phyloP scores from a whole-genome alignment of 805 yeast genomes.

The Candida maris region DNA sequence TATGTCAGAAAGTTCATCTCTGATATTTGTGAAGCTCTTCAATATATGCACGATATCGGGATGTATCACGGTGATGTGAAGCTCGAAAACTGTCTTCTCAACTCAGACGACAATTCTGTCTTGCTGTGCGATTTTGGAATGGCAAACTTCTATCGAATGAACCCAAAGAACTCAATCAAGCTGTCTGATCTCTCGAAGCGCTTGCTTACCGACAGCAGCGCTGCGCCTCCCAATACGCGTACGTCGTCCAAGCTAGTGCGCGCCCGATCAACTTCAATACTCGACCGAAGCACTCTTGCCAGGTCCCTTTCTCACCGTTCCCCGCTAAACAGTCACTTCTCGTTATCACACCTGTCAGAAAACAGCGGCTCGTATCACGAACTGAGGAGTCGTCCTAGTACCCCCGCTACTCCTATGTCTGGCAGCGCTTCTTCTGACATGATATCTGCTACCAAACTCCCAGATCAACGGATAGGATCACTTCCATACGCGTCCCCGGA shows the following conservation, averaged over 20 bases:
- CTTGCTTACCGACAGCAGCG: background rate
- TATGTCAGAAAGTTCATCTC: conserved; percentile 36
- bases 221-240: background rate
- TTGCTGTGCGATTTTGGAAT: conserved; percentile 89
- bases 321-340: background rate
- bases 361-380: conserved; percentile 1
- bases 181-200: conserved; percentile 15
- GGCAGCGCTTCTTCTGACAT: conserved; percentile 5
- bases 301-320: background rate
- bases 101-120: conserved; percentile 38
- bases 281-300: background rate
- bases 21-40: conserved; percentile 58
- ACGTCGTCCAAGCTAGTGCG: too few species aligned
- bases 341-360: conserved; percentile 3
- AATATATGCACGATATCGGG: conserved; percentile 58
- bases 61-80: conserved; percentile 82
- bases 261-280: conserved; percentile 1
- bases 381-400: conserved; percentile 10
- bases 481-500: conserved; percentile 94
- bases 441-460: conserved; percentile 27
- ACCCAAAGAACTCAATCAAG: conserved; percentile 3
- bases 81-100: conserved; percentile 73
- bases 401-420: conserved; percentile 7
- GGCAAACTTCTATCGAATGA: conserved; percentile 37
- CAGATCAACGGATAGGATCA: conserved; percentile 78